Evolutionary conservation across 306 rosid species (phyloP).

Genomic region (Ochetophila trinervis): DNA sequence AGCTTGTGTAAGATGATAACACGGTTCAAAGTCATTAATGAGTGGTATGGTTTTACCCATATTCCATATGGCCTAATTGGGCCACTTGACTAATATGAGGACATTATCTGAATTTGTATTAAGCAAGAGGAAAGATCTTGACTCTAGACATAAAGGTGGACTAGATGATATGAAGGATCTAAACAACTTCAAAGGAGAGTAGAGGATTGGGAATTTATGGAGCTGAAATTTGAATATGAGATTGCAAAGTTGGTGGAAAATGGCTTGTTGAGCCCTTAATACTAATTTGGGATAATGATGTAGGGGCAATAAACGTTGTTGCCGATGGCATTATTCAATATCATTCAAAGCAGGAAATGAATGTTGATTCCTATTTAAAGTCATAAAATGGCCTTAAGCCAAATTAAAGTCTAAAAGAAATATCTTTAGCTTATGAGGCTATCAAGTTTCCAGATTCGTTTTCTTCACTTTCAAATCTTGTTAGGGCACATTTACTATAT

Average conservation of each 20-base stretch:
- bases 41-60: background rate
- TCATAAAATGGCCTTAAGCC: background rate
- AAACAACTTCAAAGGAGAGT: background rate
- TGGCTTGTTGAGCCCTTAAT: background rate
- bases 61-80: conserved; percentile 18
- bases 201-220: background rate
- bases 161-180: background rate
- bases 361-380: background rate
- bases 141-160: background rate
- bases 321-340: background rate
- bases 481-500: too few relatives aligned
- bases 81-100: background rate
- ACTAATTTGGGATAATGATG: background rate
- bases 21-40: background rate
- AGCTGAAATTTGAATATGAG: background rate
- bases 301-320: background rate
- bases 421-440: background rate
- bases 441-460: background rate
- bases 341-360: too few relatives aligned
- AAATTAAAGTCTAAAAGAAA: background rate
- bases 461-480: background rate
- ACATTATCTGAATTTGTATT: conserved; percentile 3
- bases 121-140: background rate
- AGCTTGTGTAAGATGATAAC: background rate
- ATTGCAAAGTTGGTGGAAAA: background rate